Percentiles rank a stretch among this genome's conserved stretches.
phyloP scores from a whole-genome alignment of 2,329 filamentous ascomycete genomes.

The Stemphylium lycopersici region DNA sequence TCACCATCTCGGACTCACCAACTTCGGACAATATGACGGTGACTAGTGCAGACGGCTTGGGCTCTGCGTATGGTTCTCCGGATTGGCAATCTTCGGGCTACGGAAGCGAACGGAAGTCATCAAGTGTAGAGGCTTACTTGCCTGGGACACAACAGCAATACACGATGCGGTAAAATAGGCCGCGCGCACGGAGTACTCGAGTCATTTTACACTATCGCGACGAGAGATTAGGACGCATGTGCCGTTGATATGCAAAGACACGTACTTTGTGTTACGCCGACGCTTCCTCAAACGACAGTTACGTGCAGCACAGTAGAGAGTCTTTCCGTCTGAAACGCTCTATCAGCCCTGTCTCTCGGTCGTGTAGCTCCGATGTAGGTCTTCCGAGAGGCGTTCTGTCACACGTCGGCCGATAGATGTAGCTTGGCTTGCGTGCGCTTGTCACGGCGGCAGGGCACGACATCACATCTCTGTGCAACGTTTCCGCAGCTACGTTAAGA shows the following conservation, averaged over 20 bases:
- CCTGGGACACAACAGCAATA: slow-evolving; percentile 18
- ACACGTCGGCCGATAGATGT: slow-evolving; percentile 30
- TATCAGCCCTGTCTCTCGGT: slow-evolving; percentile 25
- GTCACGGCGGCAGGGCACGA: background rate
- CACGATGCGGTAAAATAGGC: slow-evolving; percentile 17
- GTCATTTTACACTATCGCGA: background rate
- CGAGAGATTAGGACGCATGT: slow-evolving; percentile 2
- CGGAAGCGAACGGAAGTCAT: slow-evolving; percentile 29
- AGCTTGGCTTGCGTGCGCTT: slow-evolving; percentile 16
- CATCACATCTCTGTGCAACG: slow-evolving; percentile 1
- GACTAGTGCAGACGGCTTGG: slow-evolving; percentile 32
- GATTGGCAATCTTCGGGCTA: slow-evolving; percentile 29
- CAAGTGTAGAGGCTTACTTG: slow-evolving; percentile 22
- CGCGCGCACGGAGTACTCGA: background rate
- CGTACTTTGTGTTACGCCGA: slow-evolving; percentile 5
- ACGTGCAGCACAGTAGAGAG: slow-evolving; percentile 13
- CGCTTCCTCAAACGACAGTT: slow-evolving; percentile 10
- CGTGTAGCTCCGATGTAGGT: background rate
- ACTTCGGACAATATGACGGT: slow-evolving; percentile 35
- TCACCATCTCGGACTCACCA: slow-evolving; percentile 48
- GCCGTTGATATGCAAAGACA: slow-evolving; percentile 15
- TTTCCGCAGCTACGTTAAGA: slow-evolving; percentile 20
- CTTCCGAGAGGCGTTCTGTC: slow-evolving; percentile 36
- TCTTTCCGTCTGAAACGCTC: slow-evolving; percentile 22
- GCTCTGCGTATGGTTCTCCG: slow-evolving; percentile 29